These are phyloP conservation scores for Cynara cardunculus DNA, from an alignment of 129 eudicot genomes.

Conservation along the genomic window DNA sequence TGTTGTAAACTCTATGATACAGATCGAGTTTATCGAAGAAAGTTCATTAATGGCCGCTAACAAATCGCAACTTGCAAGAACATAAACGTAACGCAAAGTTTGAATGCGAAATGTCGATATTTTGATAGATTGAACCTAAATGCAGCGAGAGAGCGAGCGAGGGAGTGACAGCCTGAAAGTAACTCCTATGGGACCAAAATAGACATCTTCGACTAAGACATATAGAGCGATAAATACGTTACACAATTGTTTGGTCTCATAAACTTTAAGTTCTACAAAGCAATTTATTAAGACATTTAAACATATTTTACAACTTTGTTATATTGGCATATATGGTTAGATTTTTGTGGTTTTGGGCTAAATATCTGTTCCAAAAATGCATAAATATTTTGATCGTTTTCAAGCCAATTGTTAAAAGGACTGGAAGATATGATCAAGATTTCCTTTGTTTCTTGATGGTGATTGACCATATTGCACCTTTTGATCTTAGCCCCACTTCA, in stretches of 20 bases:
- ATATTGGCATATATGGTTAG: background rate
- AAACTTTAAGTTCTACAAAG: background rate
- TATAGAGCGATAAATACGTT: background rate
- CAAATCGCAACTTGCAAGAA: slow-evolving; percentile 19
- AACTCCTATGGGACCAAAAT: slow-evolving; percentile 26
- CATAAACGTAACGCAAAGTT: slow-evolving; percentile 1
- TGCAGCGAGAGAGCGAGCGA: slow-evolving; percentile 11
- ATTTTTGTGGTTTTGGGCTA: background rate
- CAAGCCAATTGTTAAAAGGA: slow-evolving; percentile 36
- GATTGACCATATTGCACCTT: slow-evolving; percentile 34
- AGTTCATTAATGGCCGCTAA: background rate
- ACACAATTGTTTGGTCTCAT: background rate
- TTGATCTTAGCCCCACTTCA: slow-evolving; percentile 34
- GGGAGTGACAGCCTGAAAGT: slow-evolving; percentile 16
- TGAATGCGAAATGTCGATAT: background rate
- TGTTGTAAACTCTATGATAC: background rate
- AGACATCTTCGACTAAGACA: slow-evolving; percentile 11
- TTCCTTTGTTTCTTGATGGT: slow-evolving; percentile 43
- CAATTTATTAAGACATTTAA: background rate
- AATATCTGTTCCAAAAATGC: slow-evolving; percentile 2
- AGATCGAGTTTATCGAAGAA: background rate
- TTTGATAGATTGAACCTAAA: slow-evolving; percentile 13
- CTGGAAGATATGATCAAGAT: slow-evolving; percentile 39
- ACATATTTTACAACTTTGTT: background rate
- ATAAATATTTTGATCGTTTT: slow-evolving; percentile 25